Percentiles rank a stretch among this genome's conserved stretches.
These are phyloP conservation scores for Solanum bukasovii DNA, from an alignment of 257 asterid species.

Conservation along the genomic window DNA sequence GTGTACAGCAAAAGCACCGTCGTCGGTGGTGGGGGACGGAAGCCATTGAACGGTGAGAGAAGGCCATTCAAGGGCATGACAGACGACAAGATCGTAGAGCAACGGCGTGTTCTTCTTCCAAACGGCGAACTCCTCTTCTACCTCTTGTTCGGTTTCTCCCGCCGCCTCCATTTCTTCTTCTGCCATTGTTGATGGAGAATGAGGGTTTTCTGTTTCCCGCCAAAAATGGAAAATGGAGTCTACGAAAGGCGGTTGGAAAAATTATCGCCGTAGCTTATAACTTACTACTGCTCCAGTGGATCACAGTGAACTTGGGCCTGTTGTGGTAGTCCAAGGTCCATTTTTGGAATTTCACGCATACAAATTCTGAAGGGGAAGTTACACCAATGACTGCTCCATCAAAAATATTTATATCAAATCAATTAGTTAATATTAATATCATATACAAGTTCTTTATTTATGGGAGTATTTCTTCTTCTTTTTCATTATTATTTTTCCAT, in stretches of 20 bases:
- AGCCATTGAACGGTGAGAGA: slow-evolving; percentile 97
- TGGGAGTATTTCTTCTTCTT: no score
- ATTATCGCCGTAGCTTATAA: neutral
- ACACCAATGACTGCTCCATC: no score
- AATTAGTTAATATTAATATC: no score
- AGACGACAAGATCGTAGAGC: slow-evolving; percentile 70
- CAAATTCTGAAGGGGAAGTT: no score
- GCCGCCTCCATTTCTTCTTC: slow-evolving; percentile 18
- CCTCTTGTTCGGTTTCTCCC: slow-evolving; percentile 24
- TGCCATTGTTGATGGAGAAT: slow-evolving; percentile 10
- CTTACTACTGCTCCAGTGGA: no score
- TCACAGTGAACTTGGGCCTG: neutral
- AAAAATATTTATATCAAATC: no score
- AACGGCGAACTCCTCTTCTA: slow-evolving; percentile 82
- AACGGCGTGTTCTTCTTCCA: slow-evolving; percentile 96
- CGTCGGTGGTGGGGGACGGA: slow-evolving; percentile 36
- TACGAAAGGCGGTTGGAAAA: neutral
- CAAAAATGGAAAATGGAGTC: slow-evolving; percentile 5
- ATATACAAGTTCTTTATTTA: no score
- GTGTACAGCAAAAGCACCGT: slow-evolving; percentile 41
- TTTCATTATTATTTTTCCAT: no score
- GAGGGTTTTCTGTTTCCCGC: slow-evolving; percentile 32
- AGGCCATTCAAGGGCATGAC: slow-evolving; percentile 92
- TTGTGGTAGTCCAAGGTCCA: neutral
- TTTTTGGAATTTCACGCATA: neutral